Evolutionary conservation across 768 basidiomycete genomes (phyloP), one percentile per base, ranked within the genome.

Genomic region (Epithele typhae): DNA sequence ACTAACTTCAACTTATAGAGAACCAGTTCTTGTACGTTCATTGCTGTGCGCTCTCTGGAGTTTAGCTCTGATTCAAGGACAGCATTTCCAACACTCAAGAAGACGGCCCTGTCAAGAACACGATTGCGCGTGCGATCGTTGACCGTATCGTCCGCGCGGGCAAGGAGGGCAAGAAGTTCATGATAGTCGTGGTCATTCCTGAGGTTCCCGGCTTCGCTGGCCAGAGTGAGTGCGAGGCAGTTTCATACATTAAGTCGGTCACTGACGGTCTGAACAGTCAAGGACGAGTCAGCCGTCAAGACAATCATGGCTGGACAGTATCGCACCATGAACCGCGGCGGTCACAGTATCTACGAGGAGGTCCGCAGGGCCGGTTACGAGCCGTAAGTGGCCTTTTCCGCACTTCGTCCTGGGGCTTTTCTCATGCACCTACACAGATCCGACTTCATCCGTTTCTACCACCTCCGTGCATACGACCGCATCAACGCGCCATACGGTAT

Each of bases 181-280:
- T 84, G 73, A 87, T 96, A 43, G 72, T 95, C 40, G 78, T 98
- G 12, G 68, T 85, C 17, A 86, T 98, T 42, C 95, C 94, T 0
- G 93, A 95, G 61, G 75, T 96, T 2, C 94, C 94, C 12, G 93
- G 85, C 1, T 96, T 97, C 64, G 74, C 91, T 1, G 87, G 94
- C 3, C 56, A 50, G 27, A 49, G 56, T 52, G 22, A 11, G 48
- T n/a, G 21, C 9, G n/a, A 19, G 19, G 1, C n/a, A n/a, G n/a
- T n/a, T n/a, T n/a, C n/a, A n/a, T n/a, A n/a, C n/a, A n/a, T n/a
- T n/a, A n/a, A n/a, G n/a, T n/a, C n/a, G n/a, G 21, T 5, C 1
- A n/a, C 9, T 12, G 9, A 3, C 5, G 17, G 0, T 15, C 2
- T 6, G 8, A 10, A 81, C 92, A 61, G 74, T 96, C 62, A 87